These are phyloP conservation scores for Ogataea polymorpha DNA, from an alignment of 805 yeast genomes.

Conservation along the genomic window DNA sequence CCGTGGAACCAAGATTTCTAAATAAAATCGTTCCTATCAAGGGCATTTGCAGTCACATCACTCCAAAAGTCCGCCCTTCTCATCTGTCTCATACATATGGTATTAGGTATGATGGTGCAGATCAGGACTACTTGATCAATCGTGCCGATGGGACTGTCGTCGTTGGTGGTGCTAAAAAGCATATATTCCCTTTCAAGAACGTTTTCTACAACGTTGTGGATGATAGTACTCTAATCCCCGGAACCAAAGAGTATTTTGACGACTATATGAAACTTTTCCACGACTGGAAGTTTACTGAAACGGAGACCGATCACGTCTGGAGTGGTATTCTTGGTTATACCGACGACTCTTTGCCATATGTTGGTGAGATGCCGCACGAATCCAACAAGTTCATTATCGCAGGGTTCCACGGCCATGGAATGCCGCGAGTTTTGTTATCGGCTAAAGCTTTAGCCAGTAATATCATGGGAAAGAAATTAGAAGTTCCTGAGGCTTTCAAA, in stretches of 20 bases:
- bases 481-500: constrained; percentile 24
- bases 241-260: constrained; percentile 24
- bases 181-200: constrained; percentile 25
- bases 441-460: constrained; percentile 38
- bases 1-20: constrained; percentile 25
- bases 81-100: constrained; percentile 37
- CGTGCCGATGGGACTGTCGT: constrained; percentile 34
- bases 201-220: constrained; percentile 33
- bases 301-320: constrained; percentile 35
- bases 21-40: constrained; percentile 36
- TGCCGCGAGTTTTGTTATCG: constrained; percentile 43
- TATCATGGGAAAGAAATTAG: constrained; percentile 9
- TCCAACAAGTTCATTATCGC: constrained; percentile 39
- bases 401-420: constrained; percentile 51
- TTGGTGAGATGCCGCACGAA: constrained; percentile 35
- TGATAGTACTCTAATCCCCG: constrained; percentile 31
- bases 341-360: constrained; percentile 39
- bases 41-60: constrained; percentile 32
- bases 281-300: constrained; percentile 32
- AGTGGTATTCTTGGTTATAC: constrained; percentile 48
- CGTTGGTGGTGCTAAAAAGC: constrained; percentile 33
- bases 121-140: constrained; percentile 36
- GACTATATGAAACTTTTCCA: constrained; percentile 33
- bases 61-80: constrained; percentile 26
- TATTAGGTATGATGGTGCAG: constrained; percentile 23